Evolutionary conservation across 768 basidiomycete species (phyloP).

Genomic region (Trichaptum fuscoviolaceum): DNA sequence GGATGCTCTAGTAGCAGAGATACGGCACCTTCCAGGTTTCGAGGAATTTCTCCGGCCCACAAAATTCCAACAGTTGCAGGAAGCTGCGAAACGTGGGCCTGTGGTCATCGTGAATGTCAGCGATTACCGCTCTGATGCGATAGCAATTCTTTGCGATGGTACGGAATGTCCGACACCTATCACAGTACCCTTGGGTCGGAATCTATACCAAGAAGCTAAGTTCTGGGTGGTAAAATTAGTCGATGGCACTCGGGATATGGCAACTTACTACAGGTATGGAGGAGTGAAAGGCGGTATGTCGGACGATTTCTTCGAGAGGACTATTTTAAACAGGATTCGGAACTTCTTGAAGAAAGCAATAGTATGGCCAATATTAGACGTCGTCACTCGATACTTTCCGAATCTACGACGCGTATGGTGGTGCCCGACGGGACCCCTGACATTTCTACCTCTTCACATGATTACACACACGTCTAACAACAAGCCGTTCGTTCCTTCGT

Average conservation of each 20-base stretch:
- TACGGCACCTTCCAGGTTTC: not conserved
- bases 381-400: not conserved
- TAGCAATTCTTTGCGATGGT: not conserved
- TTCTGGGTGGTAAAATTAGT: not conserved
- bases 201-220: slow-evolving; percentile 1
- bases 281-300: not conserved
- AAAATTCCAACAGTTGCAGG: not conserved
- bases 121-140: not conserved
- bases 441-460: slow-evolving; percentile 2
- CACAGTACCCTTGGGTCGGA: not conserved
- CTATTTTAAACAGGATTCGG: not conserved
- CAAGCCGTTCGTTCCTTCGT: not conserved
- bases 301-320: not conserved
- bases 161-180: not conserved
- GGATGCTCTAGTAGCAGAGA: slow-evolving; percentile 2
- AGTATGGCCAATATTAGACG: no score
- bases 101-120: slow-evolving; percentile 2
- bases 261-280: not conserved
- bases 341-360: no score
- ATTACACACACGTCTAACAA: not conserved
- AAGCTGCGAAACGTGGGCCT: not conserved
- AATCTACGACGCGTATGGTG: slow-evolving; percentile 1
- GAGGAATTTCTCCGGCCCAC: not conserved
- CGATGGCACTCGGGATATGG: not conserved
- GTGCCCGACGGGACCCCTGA: slow-evolving; percentile 1